Percentiles rank a stretch among this genome's conserved stretches.
Conservation (phyloP, 2,329 filamentous ascomycete species). For the Penicillium capsulatum region DNA sequence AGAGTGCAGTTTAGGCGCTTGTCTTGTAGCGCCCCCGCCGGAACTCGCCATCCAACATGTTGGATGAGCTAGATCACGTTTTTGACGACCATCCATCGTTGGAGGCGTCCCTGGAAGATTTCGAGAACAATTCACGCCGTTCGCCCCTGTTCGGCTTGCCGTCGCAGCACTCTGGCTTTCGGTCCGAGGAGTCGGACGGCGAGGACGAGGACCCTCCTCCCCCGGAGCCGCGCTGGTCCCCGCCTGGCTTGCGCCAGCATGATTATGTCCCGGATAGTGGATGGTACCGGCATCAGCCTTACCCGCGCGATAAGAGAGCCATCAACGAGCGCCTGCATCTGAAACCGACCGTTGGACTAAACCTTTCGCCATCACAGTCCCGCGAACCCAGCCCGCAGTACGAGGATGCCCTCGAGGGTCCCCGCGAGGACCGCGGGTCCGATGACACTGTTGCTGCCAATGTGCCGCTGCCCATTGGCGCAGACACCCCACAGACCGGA, state of each 20-base stretch:
- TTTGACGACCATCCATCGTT: constrained; percentile 59
- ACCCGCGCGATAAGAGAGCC: constrained; percentile 41
- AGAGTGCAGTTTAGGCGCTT: no score
- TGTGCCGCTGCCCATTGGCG: constrained; percentile 53
- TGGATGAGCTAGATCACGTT: constrained; percentile 46
- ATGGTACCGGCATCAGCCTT: constrained; percentile 51
- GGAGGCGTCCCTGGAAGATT: constrained; percentile 59
- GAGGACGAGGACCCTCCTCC: constrained; percentile 34
- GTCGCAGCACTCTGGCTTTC: constrained; percentile 62
- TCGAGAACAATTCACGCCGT: constrained; percentile 48
- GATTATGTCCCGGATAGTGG: constrained; percentile 52
- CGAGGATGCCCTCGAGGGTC: constrained; percentile 52
- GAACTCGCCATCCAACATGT: constrained; percentile 40
- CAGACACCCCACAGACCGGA: constrained; percentile 55
- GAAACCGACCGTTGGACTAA: constrained; percentile 41
- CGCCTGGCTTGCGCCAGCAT: constrained; percentile 57
- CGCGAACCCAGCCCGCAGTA: constrained; percentile 58
- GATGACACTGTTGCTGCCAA: constrained; percentile 38
- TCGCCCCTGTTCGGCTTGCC: constrained; percentile 53
- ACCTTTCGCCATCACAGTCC: constrained; percentile 46
- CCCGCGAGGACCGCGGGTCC: constrained; percentile 27
- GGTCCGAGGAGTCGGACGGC: constrained; percentile 49
- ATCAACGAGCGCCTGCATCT: constrained; percentile 34
- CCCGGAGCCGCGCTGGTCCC: constrained; percentile 56
- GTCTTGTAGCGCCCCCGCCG: constrained; percentile 22